Base-by-base conservation (phyloP, 352 stramenopile species). In the Globisporangium barbulae region DNA sequence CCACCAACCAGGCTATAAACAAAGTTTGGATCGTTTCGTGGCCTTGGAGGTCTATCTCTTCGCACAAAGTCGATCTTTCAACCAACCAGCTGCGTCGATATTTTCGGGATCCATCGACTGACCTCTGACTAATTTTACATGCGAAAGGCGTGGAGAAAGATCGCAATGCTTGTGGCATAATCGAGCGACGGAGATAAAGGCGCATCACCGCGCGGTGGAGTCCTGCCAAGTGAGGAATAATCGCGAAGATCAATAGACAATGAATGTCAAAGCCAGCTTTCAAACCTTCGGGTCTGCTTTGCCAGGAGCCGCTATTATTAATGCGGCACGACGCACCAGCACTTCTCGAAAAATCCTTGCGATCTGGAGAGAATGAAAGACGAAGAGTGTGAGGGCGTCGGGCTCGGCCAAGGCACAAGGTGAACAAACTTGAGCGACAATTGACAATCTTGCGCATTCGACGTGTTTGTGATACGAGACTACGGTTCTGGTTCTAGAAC, bases 11-110 rank as follows among this genome's bases (percentile, higher is more conserved):
- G 17, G n/a, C 41, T 47, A 47, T 47, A 47, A 54, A 22, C n/a
- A 28, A 15, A n/a, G 10, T 8, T 8, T 55, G 49, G 53, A 59
- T 59, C 35, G 33, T 59, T 59, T 55, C 25, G 28, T 10, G 49
- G 19, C 3, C 12, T 30, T 8, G n/a, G 45, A 52, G 45, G 21
- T 55, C 49, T 55, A 55, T 55, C 39, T 39, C 10, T 28, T 9
- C 12, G 8, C 48, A 7, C 9, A 1, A 53, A 21, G 22, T 35
- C 25, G 49, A 39, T 25, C 9, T 39, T 55, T 21, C 3, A 55
- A 15, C 15, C 28, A 39, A 55, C 13, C 19, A 35, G 48, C 37
- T 12, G 48, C 4, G 25, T 39, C 49, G 28, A 28, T 55, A 53
- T 22, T 55, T 55, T 55, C 25, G n/a, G 17, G 7, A 47, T 6